These are phyloP conservation scores for Sugiyamaella xylanicola DNA, from an alignment of 1,139 yeast species.

Conservation along the genomic window DNA sequence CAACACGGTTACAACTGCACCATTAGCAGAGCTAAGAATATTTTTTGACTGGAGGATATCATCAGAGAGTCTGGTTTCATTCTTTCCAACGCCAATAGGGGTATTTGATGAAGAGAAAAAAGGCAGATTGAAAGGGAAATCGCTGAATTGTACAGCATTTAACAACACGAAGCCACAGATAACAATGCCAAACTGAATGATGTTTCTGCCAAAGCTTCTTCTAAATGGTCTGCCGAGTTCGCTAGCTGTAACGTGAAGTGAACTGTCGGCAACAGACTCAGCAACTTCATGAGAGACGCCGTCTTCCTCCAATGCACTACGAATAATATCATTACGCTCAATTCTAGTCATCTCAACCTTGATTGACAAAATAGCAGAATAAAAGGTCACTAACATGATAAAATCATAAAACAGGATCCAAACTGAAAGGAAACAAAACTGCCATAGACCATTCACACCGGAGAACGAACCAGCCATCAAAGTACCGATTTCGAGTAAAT, in stretches of 20 bases:
- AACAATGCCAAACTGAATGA: constrained; percentile 65
- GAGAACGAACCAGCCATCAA: constrained; percentile 72
- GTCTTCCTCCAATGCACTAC: constrained; percentile 88
- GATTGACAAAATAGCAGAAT: constrained; percentile 79
- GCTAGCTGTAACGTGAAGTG: constrained; percentile 25
- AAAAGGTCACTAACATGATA: constrained; percentile 77
- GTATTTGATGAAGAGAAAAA: constrained; percentile 12
- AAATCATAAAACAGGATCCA: constrained; percentile 75
- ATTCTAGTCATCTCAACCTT: constrained; percentile 90
- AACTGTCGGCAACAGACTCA: constrained; percentile 60
- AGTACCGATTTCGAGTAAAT: constrained; percentile 72
- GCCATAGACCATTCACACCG: constrained; percentile 63
- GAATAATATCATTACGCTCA: constrained; percentile 78
- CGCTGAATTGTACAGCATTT: constrained; percentile 51
- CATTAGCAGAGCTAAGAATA: constrained; percentile 36
- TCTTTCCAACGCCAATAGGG: background rate
- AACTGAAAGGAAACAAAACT: constrained; percentile 79
- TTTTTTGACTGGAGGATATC: constrained; percentile 3
- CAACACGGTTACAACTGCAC: constrained; percentile 65
- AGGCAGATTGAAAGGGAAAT: constrained; percentile 51
- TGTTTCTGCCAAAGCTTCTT: constrained; percentile 46
- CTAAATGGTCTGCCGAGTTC: constrained; percentile 29
- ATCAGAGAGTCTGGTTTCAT: constrained; percentile 10
- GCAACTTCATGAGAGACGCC: constrained; percentile 80
- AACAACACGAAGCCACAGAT: constrained; percentile 68